Base-by-base conservation (phyloP, 257 asterid genomes). In the Paraleonurus japonicus region DNA sequence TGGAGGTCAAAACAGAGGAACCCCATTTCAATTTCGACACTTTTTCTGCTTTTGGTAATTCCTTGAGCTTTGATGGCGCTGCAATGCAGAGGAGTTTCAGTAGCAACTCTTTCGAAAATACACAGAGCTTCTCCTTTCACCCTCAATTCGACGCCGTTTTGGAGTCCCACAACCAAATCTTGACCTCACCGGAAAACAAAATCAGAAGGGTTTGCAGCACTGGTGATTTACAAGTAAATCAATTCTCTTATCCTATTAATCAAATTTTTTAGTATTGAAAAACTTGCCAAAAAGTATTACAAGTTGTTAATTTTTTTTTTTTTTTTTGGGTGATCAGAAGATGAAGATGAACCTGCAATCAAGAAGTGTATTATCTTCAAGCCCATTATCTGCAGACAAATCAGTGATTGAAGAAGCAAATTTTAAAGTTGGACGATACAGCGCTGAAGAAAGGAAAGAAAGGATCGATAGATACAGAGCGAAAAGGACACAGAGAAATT, bases 191-290 rank as follows among this genome's bases (percentile, higher is more conserved):
- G 19, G 85, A 85, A 61, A 76, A 47, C 28, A 70, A 85, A 74
- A 90, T 92, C 78, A 89, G 96, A 77, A 83, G 97, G 73, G 97
- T 73, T 53, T 88, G 88, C 83, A 90, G 97, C 78, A 81, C 96
- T 35, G 98, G 97, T 28, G 98, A 93, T 72, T 79, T 93, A 69
- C 98, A 86, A 24, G 96, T 93, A 27, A 73, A 82, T 43, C 7
- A 1, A 35, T 32, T 28, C 5, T 12, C 2, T 16, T 30, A n/a
- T n/a, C n/a, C n/a, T n/a, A n/a, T n/a, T n/a, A n/a, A n/a, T n/a
- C n/a, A n/a, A n/a, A n/a, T n/a, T n/a, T n/a, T n/a, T n/a, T n/a
- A n/a, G n/a, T n/a, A n/a, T n/a, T n/a, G n/a, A n/a, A n/a, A n/a
- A n/a, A n/a, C n/a, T n/a, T n/a, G n/a, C n/a, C n/a, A n/a, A n/a